phyloP scores from a whole-genome alignment of 2,329 filamentous ascomycete genomes.

The Rutstroemia sydowiana region DNA sequence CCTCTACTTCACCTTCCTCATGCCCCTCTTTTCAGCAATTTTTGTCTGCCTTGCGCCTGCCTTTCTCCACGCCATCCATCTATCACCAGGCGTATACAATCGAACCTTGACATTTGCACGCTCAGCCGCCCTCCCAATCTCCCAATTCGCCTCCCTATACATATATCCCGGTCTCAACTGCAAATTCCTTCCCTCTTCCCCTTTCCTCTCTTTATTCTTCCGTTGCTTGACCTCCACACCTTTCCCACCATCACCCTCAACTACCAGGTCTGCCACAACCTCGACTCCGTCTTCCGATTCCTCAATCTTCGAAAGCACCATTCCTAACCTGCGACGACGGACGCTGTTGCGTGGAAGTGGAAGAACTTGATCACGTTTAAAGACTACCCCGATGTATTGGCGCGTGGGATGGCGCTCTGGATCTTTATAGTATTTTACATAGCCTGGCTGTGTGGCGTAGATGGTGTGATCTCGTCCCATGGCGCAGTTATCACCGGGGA shows the following conservation, averaged over 20 bases:
- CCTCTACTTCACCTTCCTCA: conserved; percentile 33
- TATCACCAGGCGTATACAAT: conserved; percentile 46
- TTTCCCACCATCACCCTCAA: conserved; percentile 10
- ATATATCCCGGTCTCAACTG: conserved; percentile 50
- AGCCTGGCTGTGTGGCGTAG: conserved; percentile 75
- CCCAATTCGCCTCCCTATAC: conserved; percentile 59
- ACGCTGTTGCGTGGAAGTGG: conserved; percentile 70
- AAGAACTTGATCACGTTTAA: conserved; percentile 72
- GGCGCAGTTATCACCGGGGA: conserved; percentile 87
- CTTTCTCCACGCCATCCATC: conserved; percentile 59
- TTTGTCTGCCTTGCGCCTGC: conserved; percentile 41
- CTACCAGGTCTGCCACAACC: conserved; percentile 10
- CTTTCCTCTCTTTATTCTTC: conserved; percentile 25
- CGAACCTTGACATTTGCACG: conserved; percentile 50
- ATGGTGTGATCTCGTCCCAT: conserved; percentile 97
- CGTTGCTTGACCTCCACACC: conserved; percentile 11
- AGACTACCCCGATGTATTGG: conserved; percentile 91
- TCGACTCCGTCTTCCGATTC: conserved; percentile 17
- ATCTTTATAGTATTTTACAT: conserved; percentile 95
- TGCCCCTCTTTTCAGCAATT: conserved; percentile 45
- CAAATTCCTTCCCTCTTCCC: conserved; percentile 31
- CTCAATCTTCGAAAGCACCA: conserved; percentile 49
- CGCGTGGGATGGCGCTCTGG: conserved; percentile 73
- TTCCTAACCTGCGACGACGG: conserved; percentile 67
- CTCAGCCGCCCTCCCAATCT: conserved; percentile 58